A percentile compares a stretch with the other conserved stretches of the same genome.
phyloP scores from a whole-genome alignment of 2,329 filamentous ascomycete genomes.

The Arachnomyces sp. region DNA sequence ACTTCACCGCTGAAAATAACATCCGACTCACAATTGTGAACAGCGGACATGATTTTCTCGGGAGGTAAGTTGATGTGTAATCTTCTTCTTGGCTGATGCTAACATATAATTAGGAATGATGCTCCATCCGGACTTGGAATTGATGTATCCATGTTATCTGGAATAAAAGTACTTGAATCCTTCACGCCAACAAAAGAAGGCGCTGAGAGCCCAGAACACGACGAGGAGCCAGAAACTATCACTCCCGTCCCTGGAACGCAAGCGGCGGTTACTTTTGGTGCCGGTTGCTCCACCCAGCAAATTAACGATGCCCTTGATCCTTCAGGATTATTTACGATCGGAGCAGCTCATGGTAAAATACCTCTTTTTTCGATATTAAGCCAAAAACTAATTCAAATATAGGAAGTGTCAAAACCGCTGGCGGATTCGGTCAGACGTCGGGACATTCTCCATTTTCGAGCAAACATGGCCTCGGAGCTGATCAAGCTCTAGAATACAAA shows the following conservation, averaged over 20 bases:
- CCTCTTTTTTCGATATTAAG: background rate
- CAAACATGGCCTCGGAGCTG: constrained; percentile 52
- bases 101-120: constrained; percentile 1
- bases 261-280: constrained; percentile 4
- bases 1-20: constrained; percentile 4
- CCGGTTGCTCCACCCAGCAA: background rate
- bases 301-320: constrained; percentile 2
- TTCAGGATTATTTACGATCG: constrained; percentile 2
- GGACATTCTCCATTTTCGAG: constrained; percentile 44
- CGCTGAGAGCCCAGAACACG: constrained; percentile 1
- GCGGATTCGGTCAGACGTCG: constrained; percentile 55
- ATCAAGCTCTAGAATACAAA: constrained; percentile 51
- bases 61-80: constrained; percentile 1
- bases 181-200: constrained; percentile 1
- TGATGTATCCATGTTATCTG: constrained; percentile 1
- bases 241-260: constrained; percentile 1
- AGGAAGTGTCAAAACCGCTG: constrained; percentile 27
- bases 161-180: constrained; percentile 3
- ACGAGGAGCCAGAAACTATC: background rate
- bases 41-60: constrained; percentile 6
- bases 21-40: constrained; percentile 1
- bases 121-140: constrained; percentile 2
- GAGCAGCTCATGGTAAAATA: constrained; percentile 3
- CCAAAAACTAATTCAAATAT: background rate
- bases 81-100: background rate